A percentile compares a stretch with the other conserved stretches of the same genome.
phyloP scores from a whole-genome alignment of 345 rosid genomes.

The Melastoma malabathricum region DNA sequence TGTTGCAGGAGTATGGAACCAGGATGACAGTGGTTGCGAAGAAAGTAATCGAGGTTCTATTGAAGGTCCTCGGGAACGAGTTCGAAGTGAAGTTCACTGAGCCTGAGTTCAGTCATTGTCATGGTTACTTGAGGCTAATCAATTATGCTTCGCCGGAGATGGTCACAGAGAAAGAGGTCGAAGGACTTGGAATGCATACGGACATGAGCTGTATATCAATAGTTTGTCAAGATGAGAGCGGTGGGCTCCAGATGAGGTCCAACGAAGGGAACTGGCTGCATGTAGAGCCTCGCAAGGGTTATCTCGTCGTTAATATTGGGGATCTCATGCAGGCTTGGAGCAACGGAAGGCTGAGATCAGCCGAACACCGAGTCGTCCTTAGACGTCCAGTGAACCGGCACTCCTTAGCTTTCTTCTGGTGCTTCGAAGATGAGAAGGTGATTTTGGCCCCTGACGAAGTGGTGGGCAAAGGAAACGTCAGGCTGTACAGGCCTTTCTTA shows the following conservation, averaged over 20 bases:
- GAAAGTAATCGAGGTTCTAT: conserved; percentile 31
- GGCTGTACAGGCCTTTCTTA: conserved; percentile 37
- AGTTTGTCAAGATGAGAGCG: conserved; percentile 55
- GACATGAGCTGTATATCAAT: conserved; percentile 81
- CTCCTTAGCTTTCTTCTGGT: conserved; percentile 59
- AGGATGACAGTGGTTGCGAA: conserved; percentile 42
- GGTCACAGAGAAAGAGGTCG: conserved; percentile 29
- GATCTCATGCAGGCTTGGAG: conserved; percentile 84
- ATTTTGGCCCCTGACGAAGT: conserved; percentile 45
- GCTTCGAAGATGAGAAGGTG: conserved; percentile 57
- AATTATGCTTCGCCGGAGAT: conserved; percentile 42
- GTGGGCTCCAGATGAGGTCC: conserved; percentile 73
- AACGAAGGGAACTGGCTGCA: conserved; percentile 43
- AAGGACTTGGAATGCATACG: conserved; percentile 72
- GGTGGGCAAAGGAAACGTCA: conserved; percentile 27
- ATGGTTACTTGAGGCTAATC: conserved; percentile 52
- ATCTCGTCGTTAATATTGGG: conserved; percentile 59
- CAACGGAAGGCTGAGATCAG: conserved; percentile 52
- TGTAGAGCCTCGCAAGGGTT: conserved; percentile 30
- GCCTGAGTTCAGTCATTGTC: conserved; percentile 40
- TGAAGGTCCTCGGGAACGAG: conserved; percentile 31
- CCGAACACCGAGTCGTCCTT: conserved; percentile 59
- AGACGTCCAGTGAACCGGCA: conserved; percentile 26
- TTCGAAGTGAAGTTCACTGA: conserved; percentile 20
- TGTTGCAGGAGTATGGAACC: conserved; percentile 44